Percentiles rank a stretch among this genome's conserved stretches.
phyloP scores from a whole-genome alignment of 2,329 filamentous ascomycete species.

The Colletotrichum horii region DNA sequence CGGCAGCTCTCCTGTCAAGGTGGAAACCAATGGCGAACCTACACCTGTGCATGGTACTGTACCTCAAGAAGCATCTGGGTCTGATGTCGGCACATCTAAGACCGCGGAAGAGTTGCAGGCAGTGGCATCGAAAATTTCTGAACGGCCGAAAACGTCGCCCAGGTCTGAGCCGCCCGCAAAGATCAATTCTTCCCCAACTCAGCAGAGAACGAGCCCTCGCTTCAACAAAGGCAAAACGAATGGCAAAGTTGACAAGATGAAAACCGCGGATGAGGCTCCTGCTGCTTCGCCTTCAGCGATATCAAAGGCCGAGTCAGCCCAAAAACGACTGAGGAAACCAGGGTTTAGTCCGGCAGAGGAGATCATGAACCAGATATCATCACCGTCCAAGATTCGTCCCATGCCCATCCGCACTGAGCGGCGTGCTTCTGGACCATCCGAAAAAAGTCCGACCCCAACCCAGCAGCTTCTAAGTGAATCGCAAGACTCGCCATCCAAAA shows the following conservation, averaged over 20 bases:
- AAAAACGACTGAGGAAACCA: background rate
- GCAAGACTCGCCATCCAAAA: background rate
- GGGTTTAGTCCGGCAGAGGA: background rate
- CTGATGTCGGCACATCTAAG: background rate
- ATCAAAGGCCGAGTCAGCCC: background rate
- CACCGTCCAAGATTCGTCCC: background rate
- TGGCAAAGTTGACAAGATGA: background rate
- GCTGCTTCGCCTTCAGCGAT: background rate
- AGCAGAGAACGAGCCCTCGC: background rate
- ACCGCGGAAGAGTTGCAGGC: background rate
- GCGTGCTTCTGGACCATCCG: background rate
- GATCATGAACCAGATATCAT: background rate
- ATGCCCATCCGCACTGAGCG: background rate
- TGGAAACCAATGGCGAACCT: background rate
- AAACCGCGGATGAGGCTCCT: background rate
- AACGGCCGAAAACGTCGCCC: background rate
- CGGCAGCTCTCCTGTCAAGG: background rate
- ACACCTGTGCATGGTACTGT: too few species aligned
- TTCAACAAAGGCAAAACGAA: background rate
- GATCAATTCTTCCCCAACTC: background rate
- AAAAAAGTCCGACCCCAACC: background rate
- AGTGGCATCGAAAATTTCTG: background rate
- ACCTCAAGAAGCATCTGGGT: background rate
- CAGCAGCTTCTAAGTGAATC: constrained; percentile 5
- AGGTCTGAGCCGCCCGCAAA: background rate